Percentiles rank a stretch among this genome's conserved stretches.
Conservation (phyloP, 2,329 filamentous ascomycete species). For the Bipolaris cookei region DNA sequence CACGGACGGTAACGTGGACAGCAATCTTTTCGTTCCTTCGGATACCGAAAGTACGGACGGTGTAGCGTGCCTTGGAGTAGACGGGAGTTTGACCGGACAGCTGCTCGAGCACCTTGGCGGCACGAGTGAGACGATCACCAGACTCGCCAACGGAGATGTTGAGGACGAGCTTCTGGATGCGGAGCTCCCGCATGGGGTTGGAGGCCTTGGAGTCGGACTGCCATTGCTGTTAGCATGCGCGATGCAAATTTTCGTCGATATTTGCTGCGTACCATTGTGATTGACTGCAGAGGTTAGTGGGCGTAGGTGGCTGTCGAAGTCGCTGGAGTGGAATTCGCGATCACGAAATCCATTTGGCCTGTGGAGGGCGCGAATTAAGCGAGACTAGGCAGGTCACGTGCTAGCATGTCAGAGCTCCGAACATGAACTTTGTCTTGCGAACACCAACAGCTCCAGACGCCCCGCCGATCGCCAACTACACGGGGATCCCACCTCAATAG, state of each 20-base stretch:
- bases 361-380: slow-evolving; percentile 26
- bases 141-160: slow-evolving; percentile 99
- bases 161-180: slow-evolving; percentile 98
- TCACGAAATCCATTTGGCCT: slow-evolving; percentile 29
- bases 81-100: slow-evolving; percentile 99
- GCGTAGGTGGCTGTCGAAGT: slow-evolving; percentile 40
- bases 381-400: slow-evolving; percentile 25
- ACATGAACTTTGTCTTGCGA: slow-evolving; percentile 25
- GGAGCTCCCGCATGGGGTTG: slow-evolving; percentile 99
- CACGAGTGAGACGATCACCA: slow-evolving; percentile 99
- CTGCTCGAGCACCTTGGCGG: slow-evolving; percentile 99
- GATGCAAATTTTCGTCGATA: slow-evolving; percentile 7
- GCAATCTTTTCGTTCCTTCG: slow-evolving; percentile 99
- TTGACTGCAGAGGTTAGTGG: slow-evolving; percentile 48
- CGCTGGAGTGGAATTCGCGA: slow-evolving; percentile 33
- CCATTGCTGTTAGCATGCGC: slow-evolving; percentile 31
- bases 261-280: slow-evolving; percentile 47
- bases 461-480: slow-evolving; percentile 28
- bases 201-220: slow-evolving; percentile 68
- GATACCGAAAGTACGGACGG: slow-evolving; percentile 99
- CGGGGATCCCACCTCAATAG: slow-evolving; percentile 20
- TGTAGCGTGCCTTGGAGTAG: slow-evolving; percentile 99
- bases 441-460: slow-evolving; percentile 33
- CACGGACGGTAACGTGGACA: slow-evolving; percentile 98
- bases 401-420: slow-evolving; percentile 22